Evolutionary conservation across 306 rosid species (phyloP).

Genomic region (Castanea sativa): DNA sequence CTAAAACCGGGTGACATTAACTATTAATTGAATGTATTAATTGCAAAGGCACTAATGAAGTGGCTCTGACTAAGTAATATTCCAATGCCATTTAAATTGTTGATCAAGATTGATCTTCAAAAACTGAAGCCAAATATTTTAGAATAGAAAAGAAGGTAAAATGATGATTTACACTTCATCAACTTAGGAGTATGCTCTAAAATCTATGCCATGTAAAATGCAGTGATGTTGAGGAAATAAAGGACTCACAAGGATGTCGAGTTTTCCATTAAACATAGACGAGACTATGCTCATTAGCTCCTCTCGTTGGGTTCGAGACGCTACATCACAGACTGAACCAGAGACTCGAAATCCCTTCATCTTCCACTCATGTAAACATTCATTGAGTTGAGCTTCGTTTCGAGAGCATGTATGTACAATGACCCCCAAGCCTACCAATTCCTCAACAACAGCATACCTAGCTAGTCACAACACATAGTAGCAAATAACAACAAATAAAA

Average conservation of each 20-base stretch:
- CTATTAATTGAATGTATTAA: background rate
- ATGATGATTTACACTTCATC: too few relatives aligned
- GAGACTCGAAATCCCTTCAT: constrained; percentile 20
- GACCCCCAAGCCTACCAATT: constrained; percentile 37
- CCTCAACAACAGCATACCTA: constrained; percentile 12
- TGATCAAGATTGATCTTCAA: too few relatives aligned
- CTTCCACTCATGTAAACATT: constrained; percentile 28
- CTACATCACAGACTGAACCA: constrained; percentile 23
- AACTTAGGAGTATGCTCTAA: too few relatives aligned
- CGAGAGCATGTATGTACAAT: constrained; percentile 27
- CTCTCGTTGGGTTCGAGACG: constrained; percentile 2
- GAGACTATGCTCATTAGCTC: constrained; percentile 20
- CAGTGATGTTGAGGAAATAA: too few relatives aligned
- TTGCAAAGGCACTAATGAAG: too few relatives aligned
- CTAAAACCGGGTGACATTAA: background rate
- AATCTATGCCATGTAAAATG: too few relatives aligned
- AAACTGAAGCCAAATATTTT: too few relatives aligned
- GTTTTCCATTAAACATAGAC: constrained; percentile 11
- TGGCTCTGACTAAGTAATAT: too few relatives aligned
- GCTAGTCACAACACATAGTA: background rate
- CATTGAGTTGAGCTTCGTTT: constrained; percentile 19
- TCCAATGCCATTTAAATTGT: too few relatives aligned
- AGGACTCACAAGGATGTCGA: constrained; percentile 22
- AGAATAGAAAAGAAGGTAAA: too few relatives aligned
- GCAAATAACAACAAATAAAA: too few relatives aligned